Conservation (phyloP, 805 yeast species). For the Diddensiella santjacobensis region DNA sequence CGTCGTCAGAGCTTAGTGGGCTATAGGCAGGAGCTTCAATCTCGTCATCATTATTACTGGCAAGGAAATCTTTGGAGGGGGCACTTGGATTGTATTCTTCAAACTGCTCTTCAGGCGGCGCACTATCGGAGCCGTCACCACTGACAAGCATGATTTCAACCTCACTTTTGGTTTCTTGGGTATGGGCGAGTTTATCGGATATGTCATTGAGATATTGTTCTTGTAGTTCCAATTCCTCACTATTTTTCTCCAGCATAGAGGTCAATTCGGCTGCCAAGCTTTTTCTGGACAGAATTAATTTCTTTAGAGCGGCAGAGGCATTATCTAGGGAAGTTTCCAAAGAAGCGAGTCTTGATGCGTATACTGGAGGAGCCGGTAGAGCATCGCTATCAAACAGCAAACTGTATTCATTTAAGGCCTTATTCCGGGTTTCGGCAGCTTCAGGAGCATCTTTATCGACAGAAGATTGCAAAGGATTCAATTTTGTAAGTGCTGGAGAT, state of each 20-base stretch:
- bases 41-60: conserved; percentile 8
- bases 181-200: conserved; percentile 30
- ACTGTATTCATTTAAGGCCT: conserved; percentile 13
- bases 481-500: conserved; percentile 11
- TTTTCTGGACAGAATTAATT: conserved; percentile 25
- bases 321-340: conserved; percentile 25
- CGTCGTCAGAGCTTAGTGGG: conserved; percentile 40
- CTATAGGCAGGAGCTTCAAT: conserved; percentile 16
- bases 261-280: conserved; percentile 30
- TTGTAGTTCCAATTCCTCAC: conserved; percentile 27
- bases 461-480: conserved; percentile 4
- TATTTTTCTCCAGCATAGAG: conserved; percentile 27
- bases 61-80: background rate
- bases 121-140: conserved; percentile 5
- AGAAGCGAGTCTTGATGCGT: conserved; percentile 26
- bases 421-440: conserved; percentile 6
- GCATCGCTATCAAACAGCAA: conserved; percentile 27
- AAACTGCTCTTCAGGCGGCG: conserved; percentile 1
- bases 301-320: conserved; percentile 28
- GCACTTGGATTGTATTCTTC: background rate
- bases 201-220: conserved; percentile 28
- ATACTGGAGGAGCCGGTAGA: conserved; percentile 35
- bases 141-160: conserved; percentile 18
- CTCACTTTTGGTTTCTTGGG: conserved; percentile 21
- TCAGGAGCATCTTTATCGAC: conserved; percentile 7